phyloP scores from a whole-genome alignment of 306 rosid species.

The Rosa chinensis region DNA sequence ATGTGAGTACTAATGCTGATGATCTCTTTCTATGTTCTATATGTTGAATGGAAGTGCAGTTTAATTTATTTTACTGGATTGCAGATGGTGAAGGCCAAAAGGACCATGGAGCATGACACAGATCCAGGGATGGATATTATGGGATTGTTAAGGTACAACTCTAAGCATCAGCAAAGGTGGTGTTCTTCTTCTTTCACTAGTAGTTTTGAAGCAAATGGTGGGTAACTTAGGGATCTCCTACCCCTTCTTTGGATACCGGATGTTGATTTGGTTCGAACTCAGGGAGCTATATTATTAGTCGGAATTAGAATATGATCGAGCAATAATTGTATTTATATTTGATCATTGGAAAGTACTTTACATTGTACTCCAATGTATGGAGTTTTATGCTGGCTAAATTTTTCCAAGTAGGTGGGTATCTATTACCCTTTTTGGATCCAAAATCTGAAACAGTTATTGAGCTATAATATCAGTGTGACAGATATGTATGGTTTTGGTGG shows the following conservation, averaged over 20 bases:
- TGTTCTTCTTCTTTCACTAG: slow-evolving; percentile 25
- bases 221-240: neutral
- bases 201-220: slow-evolving; percentile 13
- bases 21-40: neutral
- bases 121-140: neutral
- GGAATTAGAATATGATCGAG: neutral
- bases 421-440: neutral
- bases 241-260: neutral
- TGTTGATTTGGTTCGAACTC: neutral
- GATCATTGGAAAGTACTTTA: neutral
- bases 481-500: neutral
- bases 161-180: neutral
- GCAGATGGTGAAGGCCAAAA: slow-evolving; percentile 28
- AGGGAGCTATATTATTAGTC: neutral
- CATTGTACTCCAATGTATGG: neutral
- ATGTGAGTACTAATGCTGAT: neutral
- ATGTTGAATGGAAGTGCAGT: neutral
- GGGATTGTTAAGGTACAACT: neutral
- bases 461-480: neutral
- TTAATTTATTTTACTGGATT: neutral
- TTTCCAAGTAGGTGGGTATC: neutral
- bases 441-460: neutral
- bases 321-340: neutral
- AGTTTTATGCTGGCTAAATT: neutral
- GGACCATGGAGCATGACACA: slow-evolving; percentile 10